Conservation (phyloP, 208 protist species). For the Acanthamoeba lenticulata region DNA sequence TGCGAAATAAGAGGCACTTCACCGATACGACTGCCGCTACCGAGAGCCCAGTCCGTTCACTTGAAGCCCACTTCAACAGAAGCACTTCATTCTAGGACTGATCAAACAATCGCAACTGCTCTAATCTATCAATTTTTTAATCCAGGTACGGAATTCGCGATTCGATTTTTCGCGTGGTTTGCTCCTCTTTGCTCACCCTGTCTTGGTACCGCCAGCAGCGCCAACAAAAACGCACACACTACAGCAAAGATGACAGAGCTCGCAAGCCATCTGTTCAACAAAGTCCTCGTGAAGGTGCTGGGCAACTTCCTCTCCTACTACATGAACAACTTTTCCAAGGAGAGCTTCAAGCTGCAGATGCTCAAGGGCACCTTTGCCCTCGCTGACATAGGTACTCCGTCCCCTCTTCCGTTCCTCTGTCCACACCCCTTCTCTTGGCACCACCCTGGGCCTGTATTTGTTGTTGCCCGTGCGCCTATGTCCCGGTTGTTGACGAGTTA, state of each 20-base stretch:
- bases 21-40: background rate
- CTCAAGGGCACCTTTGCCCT: constrained; percentile 36
- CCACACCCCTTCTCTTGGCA: background rate
- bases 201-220: background rate
- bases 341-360: constrained; percentile 55
- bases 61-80: no score
- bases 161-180: background rate
- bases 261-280: constrained; percentile 23
- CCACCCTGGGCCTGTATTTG: no score
- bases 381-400: background rate
- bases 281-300: constrained; percentile 48
- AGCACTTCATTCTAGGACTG: no score
- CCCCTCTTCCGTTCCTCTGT: background rate
- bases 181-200: background rate
- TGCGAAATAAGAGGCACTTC: background rate
- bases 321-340: constrained; percentile 56
- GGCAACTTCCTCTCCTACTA: constrained; percentile 51
- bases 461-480: no score
- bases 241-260: background rate
- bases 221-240: background rate
- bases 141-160: no score
- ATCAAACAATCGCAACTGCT: no score
- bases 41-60: background rate
- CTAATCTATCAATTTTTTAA: no score
- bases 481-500: no score